Conservation (phyloP, 345 rosid species). For the Schrenkiella parvula region DNA sequence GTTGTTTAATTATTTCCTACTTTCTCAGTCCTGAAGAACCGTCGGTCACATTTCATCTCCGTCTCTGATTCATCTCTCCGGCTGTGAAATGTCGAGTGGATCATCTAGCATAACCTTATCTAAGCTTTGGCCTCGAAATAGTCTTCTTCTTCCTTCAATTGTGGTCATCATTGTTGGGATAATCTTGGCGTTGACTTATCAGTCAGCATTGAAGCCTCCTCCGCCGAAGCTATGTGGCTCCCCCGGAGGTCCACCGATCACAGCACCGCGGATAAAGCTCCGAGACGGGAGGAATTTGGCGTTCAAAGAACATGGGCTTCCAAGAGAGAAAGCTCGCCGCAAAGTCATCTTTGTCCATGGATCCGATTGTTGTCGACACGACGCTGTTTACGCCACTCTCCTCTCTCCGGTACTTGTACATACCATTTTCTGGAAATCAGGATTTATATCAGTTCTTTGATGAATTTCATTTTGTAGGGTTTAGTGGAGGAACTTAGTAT, state of each 20-base stretch:
- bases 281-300: conserved; percentile 56
- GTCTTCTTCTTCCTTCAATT: background rate
- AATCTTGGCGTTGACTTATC: conserved; percentile 34
- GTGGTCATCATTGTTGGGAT: conserved; percentile 27
- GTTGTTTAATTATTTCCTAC: background rate
- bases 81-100: background rate
- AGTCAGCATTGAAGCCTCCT: conserved; percentile 39
- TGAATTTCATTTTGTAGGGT: conserved; percentile 30
- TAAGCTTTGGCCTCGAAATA: background rate
- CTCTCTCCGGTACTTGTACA: conserved; percentile 35
- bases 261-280: conserved; percentile 48
- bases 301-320: conserved; percentile 50
- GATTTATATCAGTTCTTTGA: background rate
- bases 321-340: conserved; percentile 40
- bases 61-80: background rate
- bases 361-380: conserved; percentile 39
- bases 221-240: conserved; percentile 41
- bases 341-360: conserved; percentile 50
- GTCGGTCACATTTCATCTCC: too few relatives aligned
- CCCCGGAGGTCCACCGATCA: conserved; percentile 40
- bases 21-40: background rate
- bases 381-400: conserved; percentile 24
- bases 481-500: conserved; percentile 40
- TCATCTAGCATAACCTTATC: background rate
- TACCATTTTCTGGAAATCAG: background rate